Conservation (phyloP, 768 basidiomycete species). For the Kwoniella bestiolae region DNA sequence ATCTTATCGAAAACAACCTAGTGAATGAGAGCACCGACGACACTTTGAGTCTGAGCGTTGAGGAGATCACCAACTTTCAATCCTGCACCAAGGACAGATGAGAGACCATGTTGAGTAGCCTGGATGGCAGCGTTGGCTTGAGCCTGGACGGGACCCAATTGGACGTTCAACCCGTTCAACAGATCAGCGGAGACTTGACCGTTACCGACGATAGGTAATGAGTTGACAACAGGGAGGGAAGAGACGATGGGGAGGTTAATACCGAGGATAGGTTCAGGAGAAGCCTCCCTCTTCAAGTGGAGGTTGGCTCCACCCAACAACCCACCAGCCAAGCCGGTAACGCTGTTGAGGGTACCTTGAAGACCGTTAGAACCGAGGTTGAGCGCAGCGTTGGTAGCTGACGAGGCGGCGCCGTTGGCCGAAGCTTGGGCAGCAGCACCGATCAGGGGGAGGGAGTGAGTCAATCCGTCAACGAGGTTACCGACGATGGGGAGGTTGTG, state of each 20-base stretch:
- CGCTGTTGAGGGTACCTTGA: constrained; percentile 13
- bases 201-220: constrained; percentile 8
- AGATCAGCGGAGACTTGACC: not conserved
- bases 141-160: constrained; percentile 12
- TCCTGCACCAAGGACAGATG: not conserved
- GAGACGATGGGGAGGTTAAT: not conserved
- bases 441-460: constrained; percentile 9
- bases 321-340: constrained; percentile 18
- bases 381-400: constrained; percentile 11
- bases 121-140: constrained; percentile 5
- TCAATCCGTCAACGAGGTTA: constrained; percentile 14
- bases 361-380: constrained; percentile 15
- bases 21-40: constrained; percentile 7
- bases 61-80: constrained; percentile 9
- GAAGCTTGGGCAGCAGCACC: constrained; percentile 12
- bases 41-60: constrained; percentile 1
- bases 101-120: not conserved
- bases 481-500: constrained; percentile 18
- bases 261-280: not conserved
- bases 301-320: constrained; percentile 14
- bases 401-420: constrained; percentile 9
- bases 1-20: not conserved
- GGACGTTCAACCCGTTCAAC: constrained; percentile 2
- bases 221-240: constrained; percentile 11
- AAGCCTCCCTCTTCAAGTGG: constrained; percentile 4